These are phyloP conservation scores for Trametes gibbosa DNA, from an alignment of 768 basidiomycete species.

Conservation along the genomic window DNA sequence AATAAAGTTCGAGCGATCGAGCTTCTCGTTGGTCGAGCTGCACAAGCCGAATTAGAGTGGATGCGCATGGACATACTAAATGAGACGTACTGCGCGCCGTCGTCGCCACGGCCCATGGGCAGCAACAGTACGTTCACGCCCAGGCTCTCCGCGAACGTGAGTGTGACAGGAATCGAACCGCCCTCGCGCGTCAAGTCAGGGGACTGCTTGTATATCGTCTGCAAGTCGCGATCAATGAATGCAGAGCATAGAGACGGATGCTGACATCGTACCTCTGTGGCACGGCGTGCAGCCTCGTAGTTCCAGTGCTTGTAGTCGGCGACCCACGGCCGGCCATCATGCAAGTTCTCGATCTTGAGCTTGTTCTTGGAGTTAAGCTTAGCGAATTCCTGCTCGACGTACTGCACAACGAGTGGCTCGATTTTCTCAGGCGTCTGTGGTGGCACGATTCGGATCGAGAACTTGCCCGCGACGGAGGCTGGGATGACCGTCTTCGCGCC, in stretches of 20 bases:
- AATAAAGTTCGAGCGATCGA: conserved; percentile 88
- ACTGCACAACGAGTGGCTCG: conserved; percentile 64
- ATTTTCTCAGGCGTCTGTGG: conserved; percentile 77
- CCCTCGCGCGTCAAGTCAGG: conserved; percentile 89
- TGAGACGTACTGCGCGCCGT: conserved; percentile 81
- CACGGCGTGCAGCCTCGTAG: conserved; percentile 82
- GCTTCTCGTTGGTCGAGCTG: conserved; percentile 93
- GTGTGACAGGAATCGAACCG: conserved; percentile 92
- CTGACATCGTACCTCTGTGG: conserved; percentile 70
- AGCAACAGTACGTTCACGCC: conserved; percentile 85
- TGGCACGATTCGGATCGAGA: conserved; percentile 92
- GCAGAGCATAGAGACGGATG: not conserved
- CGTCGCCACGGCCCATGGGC: conserved; percentile 93
- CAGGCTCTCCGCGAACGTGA: conserved; percentile 89
- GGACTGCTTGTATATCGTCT: conserved; percentile 61
- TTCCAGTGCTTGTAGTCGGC: conserved; percentile 88
- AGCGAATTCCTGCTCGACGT: conserved; percentile 78
- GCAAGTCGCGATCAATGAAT: not conserved
- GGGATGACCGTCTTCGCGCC: conserved; percentile 95
- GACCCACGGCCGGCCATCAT: conserved; percentile 93
- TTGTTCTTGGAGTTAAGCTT: conserved; percentile 86
- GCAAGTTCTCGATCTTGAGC: conserved; percentile 64
- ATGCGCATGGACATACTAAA: not conserved
- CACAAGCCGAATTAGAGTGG: not conserved
- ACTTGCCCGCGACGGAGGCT: conserved; percentile 84